Base-by-base conservation (phyloP, 192 early-diverging fungal genomes). In the Coemansia sp. region DNA sequence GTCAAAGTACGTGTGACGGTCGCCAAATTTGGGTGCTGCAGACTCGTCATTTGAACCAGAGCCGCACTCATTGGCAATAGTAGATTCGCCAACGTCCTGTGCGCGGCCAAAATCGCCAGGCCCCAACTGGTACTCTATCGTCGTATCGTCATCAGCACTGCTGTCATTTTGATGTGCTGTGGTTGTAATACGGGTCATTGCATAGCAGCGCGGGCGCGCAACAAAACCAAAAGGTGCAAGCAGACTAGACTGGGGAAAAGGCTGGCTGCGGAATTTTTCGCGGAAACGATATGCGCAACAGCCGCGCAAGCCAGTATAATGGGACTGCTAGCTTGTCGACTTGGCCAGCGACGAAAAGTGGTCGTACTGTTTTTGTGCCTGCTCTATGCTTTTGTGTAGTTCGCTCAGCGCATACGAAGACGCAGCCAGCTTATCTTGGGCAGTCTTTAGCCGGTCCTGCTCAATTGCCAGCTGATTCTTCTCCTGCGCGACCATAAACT, bases 401-500 rank as follows among this genome's bases (percentile, higher is more conserved):
- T 46, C 55, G 20, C 46, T 43, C 32, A 60, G 21, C 2, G 55
- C 39, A 0, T 53, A 43, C 20, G 34, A 45, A 8, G 71, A 47
- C 9, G 41, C 47, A 8, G 40, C 29, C 11, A 60, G 32, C 14
- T 49, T 45, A 0, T 48, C 55, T 10, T 64, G 35, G 31, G 59
- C 52, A 5, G 48, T 29, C n/a, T 27, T 31, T 27, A 75, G 47
- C 1, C 53, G 64, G 12, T 56, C 53, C 29, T 60, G 34, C 2
- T 75, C 71, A 11, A 67, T 43, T 1, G 41, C 55, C n/a, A 56
- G 21, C 40, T 67, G 64, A 17, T 58, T 47, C 28, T 44, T 45
- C 27, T 75, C 71, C 41, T 75, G 64, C 23, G 35, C 63, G 7
- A 75, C 39, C 20, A 75, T 36, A 34, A 75, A 55, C 25, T 35